Evolutionary conservation across 2,329 filamentous ascomycete genomes (phyloP).

Genomic region (Epichloe scottii): DNA sequence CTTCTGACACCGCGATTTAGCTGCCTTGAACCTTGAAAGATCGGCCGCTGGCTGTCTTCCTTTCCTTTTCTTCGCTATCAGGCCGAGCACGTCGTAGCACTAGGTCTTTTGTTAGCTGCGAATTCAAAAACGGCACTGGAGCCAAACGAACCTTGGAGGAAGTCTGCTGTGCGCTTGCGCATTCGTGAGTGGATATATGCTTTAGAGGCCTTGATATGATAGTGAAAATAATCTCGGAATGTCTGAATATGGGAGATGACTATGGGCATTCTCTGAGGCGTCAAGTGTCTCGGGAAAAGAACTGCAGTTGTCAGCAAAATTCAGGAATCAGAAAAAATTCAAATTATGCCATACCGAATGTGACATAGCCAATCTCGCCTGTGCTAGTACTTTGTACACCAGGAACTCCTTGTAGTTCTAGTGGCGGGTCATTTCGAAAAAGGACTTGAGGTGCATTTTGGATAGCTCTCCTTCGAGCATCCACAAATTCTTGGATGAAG

Average conservation of each 20-base stretch:
- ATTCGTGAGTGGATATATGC: conserved; percentile 98
- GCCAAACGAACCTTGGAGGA: conserved; percentile 73
- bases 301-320: conserved; percentile 39
- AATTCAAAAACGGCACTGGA: background rate
- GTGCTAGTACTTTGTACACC: conserved; percentile 66
- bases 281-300: conserved; percentile 89
- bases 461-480: conserved; percentile 85
- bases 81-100: conserved; percentile 93
- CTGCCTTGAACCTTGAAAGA: conserved; percentile 58
- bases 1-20: conserved; percentile 7
- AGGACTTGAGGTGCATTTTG: conserved; percentile 97
- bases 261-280: conserved; percentile 77
- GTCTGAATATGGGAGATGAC: conserved; percentile 99
- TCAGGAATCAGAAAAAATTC: background rate
- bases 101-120: conserved; percentile 27
- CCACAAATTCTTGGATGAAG: conserved; percentile 97
- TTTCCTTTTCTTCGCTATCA: conserved; percentile 92
- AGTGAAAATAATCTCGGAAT: conserved; percentile 99
- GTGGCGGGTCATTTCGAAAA: conserved; percentile 85
- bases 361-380: conserved; percentile 91
- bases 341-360: conserved; percentile 60
- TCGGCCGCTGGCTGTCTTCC: conserved; percentile 92
- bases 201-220: conserved; percentile 99
- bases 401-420: conserved; percentile 78
- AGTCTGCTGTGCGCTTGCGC: conserved; percentile 94